phyloP scores from a whole-genome alignment of 192 early-diverging fungal species.

The Spizellomyces punctatus region DNA sequence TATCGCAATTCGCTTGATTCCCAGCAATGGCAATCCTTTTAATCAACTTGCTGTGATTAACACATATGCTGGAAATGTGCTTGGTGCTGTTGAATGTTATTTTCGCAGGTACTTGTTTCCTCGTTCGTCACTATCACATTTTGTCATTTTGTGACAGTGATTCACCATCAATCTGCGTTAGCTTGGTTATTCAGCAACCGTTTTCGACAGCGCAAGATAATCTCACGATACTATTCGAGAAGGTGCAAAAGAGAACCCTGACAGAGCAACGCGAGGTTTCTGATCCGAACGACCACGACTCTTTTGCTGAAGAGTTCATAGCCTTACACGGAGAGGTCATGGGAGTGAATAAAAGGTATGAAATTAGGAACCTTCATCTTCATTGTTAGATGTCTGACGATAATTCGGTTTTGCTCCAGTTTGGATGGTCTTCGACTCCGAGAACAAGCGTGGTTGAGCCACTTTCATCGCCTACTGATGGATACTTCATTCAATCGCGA shows the following conservation, averaged over 20 bases:
- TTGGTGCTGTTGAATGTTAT: slow-evolving; percentile 40
- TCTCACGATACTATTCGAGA: slow-evolving; percentile 35
- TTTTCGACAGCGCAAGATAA: slow-evolving; percentile 44
- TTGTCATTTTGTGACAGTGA: not conserved
- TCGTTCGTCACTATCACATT: not conserved
- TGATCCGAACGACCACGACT: no score
- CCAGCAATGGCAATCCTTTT: slow-evolving; percentile 68
- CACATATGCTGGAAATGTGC: slow-evolving; percentile 45
- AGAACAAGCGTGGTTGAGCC: not conserved
- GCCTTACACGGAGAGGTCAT: no score
- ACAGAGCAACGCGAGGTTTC: no score
- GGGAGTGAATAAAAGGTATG: no score
- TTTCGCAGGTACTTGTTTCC: slow-evolving; percentile 28
- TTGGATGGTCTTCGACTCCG: not conserved
- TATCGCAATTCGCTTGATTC: slow-evolving; percentile 61
- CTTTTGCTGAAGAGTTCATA: no score
- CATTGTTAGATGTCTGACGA: not conserved
- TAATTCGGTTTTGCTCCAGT: not conserved
- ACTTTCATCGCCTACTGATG: not conserved
- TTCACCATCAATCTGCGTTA: not conserved
- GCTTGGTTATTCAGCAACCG: slow-evolving; percentile 29
- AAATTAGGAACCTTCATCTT: no score
- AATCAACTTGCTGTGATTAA: slow-evolving; percentile 77
- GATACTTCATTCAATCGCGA: not conserved
- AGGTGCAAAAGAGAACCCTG: slow-evolving; percentile 15